phyloP scores from a whole-genome alignment of 371 early-diverging fungal genomes.

The Dinochytrium kinnereticum region DNA sequence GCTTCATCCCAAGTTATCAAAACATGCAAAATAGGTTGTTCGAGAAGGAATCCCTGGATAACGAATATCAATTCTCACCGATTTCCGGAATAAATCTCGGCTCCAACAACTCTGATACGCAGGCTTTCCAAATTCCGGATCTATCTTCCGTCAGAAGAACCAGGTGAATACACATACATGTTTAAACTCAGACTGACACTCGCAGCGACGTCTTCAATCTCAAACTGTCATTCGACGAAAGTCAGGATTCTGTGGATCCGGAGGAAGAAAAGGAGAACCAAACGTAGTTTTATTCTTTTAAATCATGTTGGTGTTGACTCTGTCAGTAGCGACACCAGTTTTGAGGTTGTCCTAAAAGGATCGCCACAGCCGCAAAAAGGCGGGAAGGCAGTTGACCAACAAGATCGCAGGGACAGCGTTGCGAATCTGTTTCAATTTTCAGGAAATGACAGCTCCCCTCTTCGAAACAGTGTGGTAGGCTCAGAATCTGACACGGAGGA shows the following conservation, averaged over 20 bases:
- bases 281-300: too few species aligned
- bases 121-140: conserved; percentile 20
- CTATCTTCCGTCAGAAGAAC: conserved; percentile 16
- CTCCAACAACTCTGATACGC: not conserved
- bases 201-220: conserved; percentile 22
- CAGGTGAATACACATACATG: conserved; percentile 4
- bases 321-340: conserved; percentile 17
- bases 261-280: conserved; percentile 13
- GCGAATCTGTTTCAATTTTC: conserved; percentile 15
- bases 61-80: conserved; percentile 15
- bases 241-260: not conserved
- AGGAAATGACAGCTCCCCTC: not conserved
- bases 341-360: conserved; percentile 14
- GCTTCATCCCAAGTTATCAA: not conserved
- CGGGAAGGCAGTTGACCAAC: too few species aligned
- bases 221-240: conserved; percentile 14
- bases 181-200: not conserved
- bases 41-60: conserved; percentile 15
- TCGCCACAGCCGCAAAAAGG: not conserved
- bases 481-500: conserved; percentile 4
- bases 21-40: conserved; percentile 10
- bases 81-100: conserved; percentile 22
- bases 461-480: not conserved
- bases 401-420: conserved; percentile 25
- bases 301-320: too few species aligned